Base-by-base conservation (phyloP, 2,329 filamentous ascomycete species). In the Colletotrichum tofieldiae region DNA sequence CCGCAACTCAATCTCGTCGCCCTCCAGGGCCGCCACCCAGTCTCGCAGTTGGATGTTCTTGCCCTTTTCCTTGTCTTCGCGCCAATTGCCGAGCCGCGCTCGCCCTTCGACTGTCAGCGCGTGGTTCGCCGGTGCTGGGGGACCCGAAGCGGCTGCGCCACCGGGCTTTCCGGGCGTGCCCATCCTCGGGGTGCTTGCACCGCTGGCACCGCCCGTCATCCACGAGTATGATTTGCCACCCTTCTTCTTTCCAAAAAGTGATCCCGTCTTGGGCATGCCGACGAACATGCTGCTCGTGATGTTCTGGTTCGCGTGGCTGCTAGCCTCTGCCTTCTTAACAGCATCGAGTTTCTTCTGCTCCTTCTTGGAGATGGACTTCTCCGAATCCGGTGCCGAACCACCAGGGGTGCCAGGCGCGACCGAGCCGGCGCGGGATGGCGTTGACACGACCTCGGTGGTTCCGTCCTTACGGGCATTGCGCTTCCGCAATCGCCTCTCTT, bases 31-130 rank as follows among this genome's bases (percentile, higher is more conserved):
- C 26, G 90, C 86, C 20, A 97, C 86, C 85, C 95, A 91, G 81
- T 98, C 96, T 66, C 96, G 89, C 64, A 97, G 85, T 83, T 98
- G 95, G 59, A 98, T 94, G 35, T 92, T 92, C 75, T 88, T 89
- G 41, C 94, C 94, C 78, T 92, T 93, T 29, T 92, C 90, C 65
- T 90, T 91, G 77, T 94, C 92, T 81, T 98, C 95, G 71, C 94
- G 89, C 88, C 92, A 94, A 20, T 88, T 87, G n/a, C 94, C 94
- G 47, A 94, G 84, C 65, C 91, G 89, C 65, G 91, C 90, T 32
- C 89, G 86, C 20, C 89, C 88, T 43, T 90, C 88, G 2, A 85
- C 86, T 5, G 90, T 89, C 68, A 93, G 80, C 52, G 84, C 79
- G 72, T 83, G 77, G 67, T 77, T 79, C 47, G 76, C 77, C 2